Evolutionary conservation across 2,329 filamentous ascomycete species (phyloP), one percentile per base, ranked within the genome.

Genomic region (Exophiala oligosperma): DNA sequence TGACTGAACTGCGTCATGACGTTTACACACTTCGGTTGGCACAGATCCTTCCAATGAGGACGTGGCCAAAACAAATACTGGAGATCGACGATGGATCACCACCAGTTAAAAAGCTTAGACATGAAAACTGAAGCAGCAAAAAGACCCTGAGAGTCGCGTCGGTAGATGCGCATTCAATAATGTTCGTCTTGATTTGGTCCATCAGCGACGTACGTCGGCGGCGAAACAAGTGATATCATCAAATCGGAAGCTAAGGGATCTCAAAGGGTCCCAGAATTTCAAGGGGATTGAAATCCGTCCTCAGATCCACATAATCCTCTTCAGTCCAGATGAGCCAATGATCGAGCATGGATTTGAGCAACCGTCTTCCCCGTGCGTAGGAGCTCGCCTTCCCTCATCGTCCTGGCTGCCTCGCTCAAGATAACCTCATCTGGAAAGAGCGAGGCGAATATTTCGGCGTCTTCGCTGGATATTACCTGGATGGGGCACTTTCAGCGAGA

Each of bases 151-250:
- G 11, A 28, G 7, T 9, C 11, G 32, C 2, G 32, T 35, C 32
- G 32, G 32, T 35, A 35, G 32, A 11, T 35, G 32, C 6, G 32
- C 32, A 35, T 9, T 2, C 32, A 35, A 9, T 9, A 11, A 35
- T 35, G 32, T 9, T 35, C 32, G 32, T 35, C 26, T 28, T 28
- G 26, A 17, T 17, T 44, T 44, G 12, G 17, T 44, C 8, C 40
- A 44, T 14, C 23, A 17, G 23, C 17, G 23, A 23, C 9, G 17
- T 17, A 23, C 40, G 40, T 26, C 17, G 44, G 28, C 23, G 11
- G n/a, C n/a, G 46, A 17, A 32, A 28, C 21, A 47, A 9, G 32
- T 48, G 46, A 48, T 48, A 48, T 48, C 46, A 48, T 48, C 46
- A 26, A 48, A 29, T 32, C 46, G 46, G 23, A 4, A 29, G n/a